Percentiles rank a stretch among this genome's conserved stretches.
phyloP scores from a whole-genome alignment of 2,329 filamentous ascomycete genomes.

The Rhynchosporium agropyri region DNA sequence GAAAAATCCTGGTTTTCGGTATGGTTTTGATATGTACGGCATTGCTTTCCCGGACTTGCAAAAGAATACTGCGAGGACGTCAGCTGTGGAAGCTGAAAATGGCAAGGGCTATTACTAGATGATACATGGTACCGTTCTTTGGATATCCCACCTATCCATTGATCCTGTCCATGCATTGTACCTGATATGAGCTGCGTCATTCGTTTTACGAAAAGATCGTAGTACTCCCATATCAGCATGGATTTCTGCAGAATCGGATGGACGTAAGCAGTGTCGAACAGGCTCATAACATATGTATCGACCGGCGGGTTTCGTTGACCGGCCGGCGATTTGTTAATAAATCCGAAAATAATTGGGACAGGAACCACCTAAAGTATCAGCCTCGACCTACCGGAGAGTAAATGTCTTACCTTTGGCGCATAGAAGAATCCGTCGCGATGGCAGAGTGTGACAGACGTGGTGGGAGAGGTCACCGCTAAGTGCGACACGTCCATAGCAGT shows the following conservation, averaged over 20 bases:
- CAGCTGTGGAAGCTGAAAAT: not conserved
- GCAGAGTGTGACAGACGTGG: constrained; percentile 48
- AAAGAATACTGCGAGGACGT: constrained; percentile 14
- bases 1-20: constrained; percentile 42
- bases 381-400: not conserved
- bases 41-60: constrained; percentile 45
- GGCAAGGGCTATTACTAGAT: constrained; percentile 3
- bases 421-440: constrained; percentile 52
- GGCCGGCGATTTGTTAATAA: constrained; percentile 12
- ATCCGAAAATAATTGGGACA: too few species aligned
- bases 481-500: constrained; percentile 51
- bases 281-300: constrained; percentile 50
- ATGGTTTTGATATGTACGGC: constrained; percentile 48
- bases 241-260: constrained; percentile 51
- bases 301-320: constrained; percentile 45
- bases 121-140: constrained; percentile 24
- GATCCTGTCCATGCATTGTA: constrained; percentile 23
- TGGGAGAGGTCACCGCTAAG: constrained; percentile 49
- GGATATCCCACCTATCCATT: constrained; percentile 30
- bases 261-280: constrained; percentile 56
- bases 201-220: constrained; percentile 46
- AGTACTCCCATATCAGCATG: constrained; percentile 49
- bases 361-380: not conserved
- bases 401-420: constrained; percentile 46
- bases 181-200: constrained; percentile 36